phyloP scores from a whole-genome alignment of 164 flowering plant species.

The Protea cynaroides region DNA sequence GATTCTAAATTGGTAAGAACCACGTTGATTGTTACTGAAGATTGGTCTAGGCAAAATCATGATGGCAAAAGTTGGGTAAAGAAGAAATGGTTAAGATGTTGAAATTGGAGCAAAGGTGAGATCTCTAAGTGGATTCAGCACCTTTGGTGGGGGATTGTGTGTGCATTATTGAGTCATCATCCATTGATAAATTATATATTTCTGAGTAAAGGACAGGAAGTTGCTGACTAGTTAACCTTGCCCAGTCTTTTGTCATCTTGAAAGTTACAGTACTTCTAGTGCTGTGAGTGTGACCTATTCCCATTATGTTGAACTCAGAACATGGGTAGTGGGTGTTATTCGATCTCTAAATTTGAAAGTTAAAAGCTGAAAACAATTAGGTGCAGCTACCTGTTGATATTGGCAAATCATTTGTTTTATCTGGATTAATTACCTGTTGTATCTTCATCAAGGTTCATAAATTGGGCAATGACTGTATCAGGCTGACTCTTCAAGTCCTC shows the following conservation, averaged over 20 bases:
- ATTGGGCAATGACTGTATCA: constrained; percentile 1
- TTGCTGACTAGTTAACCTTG: constrained; percentile 6
- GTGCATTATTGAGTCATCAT: too few species aligned
- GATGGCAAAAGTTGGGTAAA: not conserved
- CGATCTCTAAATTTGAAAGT: constrained; percentile 7
- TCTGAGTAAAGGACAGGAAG: not conserved
- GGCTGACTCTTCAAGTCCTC: not conserved
- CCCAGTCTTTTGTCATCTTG: constrained; percentile 4
- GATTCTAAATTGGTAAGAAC: too few species aligned
- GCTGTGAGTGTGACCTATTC: constrained; percentile 3
- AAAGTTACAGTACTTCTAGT: constrained; percentile 3
- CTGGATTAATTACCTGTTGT: constrained; percentile 9
- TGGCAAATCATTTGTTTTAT: constrained; percentile 6
- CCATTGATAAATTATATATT: too few species aligned
- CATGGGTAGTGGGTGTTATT: constrained; percentile 10
- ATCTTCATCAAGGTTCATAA: constrained; percentile 7
- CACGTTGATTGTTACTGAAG: too few species aligned
- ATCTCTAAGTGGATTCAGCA: not conserved
- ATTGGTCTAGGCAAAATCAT: not conserved
- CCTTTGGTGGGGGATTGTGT: not conserved
- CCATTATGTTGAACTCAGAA: not conserved
- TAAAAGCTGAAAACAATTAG: constrained; percentile 11
- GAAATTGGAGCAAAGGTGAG: not conserved
- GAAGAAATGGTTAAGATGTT: not conserved
- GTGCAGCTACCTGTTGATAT: constrained; percentile 17